Evolutionary conservation across 352 stramenopile genomes (phyloP).

Genomic region (Phytophthora colocasiae): DNA sequence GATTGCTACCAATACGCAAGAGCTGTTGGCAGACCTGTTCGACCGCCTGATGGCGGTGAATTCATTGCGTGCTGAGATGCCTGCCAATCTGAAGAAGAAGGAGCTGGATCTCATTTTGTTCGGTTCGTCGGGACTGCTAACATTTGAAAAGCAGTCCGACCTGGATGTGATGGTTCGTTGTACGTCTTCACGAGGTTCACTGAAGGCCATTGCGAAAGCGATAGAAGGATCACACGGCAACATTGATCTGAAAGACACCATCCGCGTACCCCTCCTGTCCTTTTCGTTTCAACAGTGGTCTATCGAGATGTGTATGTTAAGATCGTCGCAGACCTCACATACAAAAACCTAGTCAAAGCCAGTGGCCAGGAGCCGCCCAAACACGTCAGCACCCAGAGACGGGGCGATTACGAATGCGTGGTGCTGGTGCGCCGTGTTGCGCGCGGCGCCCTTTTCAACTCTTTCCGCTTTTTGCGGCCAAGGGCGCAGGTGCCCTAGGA

Average conservation of each 20-base stretch:
- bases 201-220: slow-evolving; percentile 43
- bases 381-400: slow-evolving; percentile 27
- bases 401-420: slow-evolving; percentile 50
- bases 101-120: slow-evolving; percentile 66
- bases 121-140: slow-evolving; percentile 73
- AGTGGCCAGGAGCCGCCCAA: slow-evolving; percentile 26
- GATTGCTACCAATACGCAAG: slow-evolving; percentile 53
- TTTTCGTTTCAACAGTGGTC: slow-evolving; percentile 74
- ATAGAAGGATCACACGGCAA: slow-evolving; percentile 43
- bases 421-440: slow-evolving; percentile 59
- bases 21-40: slow-evolving; percentile 67
- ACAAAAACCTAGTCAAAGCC: slow-evolving; percentile 34
- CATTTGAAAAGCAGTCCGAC: slow-evolving; percentile 82
- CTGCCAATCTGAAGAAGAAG: slow-evolving; percentile 45
- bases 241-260: slow-evolving; percentile 52
- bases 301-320: slow-evolving; percentile 65
- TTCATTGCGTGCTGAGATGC: slow-evolving; percentile 47
- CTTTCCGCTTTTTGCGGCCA: slow-evolving; percentile 76
- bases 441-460: slow-evolving; percentile 45
- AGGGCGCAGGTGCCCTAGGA: slow-evolving; percentile 44
- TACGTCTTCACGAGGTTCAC: slow-evolving; percentile 23
- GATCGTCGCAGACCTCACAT: slow-evolving; percentile 11
- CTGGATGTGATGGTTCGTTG: slow-evolving; percentile 65
- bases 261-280: slow-evolving; percentile 67
- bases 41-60: slow-evolving; percentile 68